A percentile compares a stretch with the other conserved stretches of the same genome.
Evolutionary conservation across 2,329 filamentous ascomycete genomes (phyloP).

Genomic region (Penicillium frequentans): DNA sequence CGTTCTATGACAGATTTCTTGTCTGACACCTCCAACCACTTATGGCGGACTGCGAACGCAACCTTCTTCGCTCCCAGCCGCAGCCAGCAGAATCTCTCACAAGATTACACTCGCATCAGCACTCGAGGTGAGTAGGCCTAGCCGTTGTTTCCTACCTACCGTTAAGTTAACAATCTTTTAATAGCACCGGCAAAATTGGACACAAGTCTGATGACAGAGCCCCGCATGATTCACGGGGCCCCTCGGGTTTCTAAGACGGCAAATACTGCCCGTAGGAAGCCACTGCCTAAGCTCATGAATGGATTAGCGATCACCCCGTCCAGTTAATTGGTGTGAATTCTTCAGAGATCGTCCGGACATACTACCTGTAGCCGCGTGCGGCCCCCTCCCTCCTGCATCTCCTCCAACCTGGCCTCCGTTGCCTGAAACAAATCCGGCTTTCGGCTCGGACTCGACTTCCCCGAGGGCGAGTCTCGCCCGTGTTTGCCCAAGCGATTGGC

Average conservation of each 20-base stretch:
- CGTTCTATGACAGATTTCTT: slow-evolving; percentile 55
- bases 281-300: slow-evolving; percentile 45
- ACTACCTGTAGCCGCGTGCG: slow-evolving; percentile 2
- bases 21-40: slow-evolving; percentile 62
- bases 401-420: background rate
- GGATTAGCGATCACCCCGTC: slow-evolving; percentile 39
- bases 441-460: slow-evolving; percentile 1
- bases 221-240: slow-evolving; percentile 84
- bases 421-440: slow-evolving; percentile 3
- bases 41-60: slow-evolving; percentile 63
- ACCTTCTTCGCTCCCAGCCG: slow-evolving; percentile 57
- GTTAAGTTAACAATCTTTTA: slow-evolving; percentile 41
- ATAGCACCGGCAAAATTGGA: slow-evolving; percentile 81
- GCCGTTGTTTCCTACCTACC: background rate
- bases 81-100: slow-evolving; percentile 40
- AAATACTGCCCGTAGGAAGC: slow-evolving; percentile 44
- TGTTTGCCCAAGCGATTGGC: background rate
- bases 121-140: slow-evolving; percentile 46
- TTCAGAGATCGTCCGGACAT: slow-evolving; percentile 8
- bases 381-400: background rate
- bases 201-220: slow-evolving; percentile 84
- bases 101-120: slow-evolving; percentile 54
- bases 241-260: slow-evolving; percentile 57
- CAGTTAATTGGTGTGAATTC: slow-evolving; percentile 23
- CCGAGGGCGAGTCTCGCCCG: background rate